A percentile compares a stretch with the other conserved stretches of the same genome.
Conservation (phyloP, 2,329 filamentous ascomycete species). For the Seiridium unicorne region DNA sequence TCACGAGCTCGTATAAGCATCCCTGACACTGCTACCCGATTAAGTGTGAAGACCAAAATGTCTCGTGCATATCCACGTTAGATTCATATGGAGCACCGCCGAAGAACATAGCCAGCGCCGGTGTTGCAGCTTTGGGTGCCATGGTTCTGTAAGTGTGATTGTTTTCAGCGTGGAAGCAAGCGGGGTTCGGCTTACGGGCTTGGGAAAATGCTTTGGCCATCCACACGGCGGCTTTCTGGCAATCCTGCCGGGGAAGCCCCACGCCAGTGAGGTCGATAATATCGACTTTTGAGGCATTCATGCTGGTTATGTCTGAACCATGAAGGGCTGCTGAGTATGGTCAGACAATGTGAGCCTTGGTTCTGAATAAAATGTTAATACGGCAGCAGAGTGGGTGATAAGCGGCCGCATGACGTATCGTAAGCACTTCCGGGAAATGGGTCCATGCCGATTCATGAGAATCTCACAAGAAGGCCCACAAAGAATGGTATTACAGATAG, state of each 20-base stretch:
- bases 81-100: slow-evolving; percentile 1
- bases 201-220: background rate
- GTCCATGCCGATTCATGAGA: too few relatives aligned
- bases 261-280: background rate
- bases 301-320: background rate
- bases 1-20: background rate
- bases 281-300: background rate
- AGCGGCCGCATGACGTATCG: too few relatives aligned
- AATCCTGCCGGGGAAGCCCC: background rate
- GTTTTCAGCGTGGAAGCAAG: background rate
- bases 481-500: too few relatives aligned
- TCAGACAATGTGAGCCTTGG: too few relatives aligned
- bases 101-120: slow-evolving; percentile 2
- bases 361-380: too few relatives aligned
- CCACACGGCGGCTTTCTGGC: background rate
- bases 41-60: slow-evolving; percentile 1
- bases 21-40: background rate
- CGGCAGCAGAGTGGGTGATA: too few relatives aligned
- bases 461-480: too few relatives aligned
- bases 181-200: background rate
- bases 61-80: slow-evolving; percentile 1
- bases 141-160: too few relatives aligned
- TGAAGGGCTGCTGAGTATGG: too few relatives aligned
- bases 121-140: background rate
- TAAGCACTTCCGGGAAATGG: too few relatives aligned